Evolutionary conservation across 225 moss, liverwort and hornwort genomes (phyloP).

Genomic region (Polytrichum commune): DNA sequence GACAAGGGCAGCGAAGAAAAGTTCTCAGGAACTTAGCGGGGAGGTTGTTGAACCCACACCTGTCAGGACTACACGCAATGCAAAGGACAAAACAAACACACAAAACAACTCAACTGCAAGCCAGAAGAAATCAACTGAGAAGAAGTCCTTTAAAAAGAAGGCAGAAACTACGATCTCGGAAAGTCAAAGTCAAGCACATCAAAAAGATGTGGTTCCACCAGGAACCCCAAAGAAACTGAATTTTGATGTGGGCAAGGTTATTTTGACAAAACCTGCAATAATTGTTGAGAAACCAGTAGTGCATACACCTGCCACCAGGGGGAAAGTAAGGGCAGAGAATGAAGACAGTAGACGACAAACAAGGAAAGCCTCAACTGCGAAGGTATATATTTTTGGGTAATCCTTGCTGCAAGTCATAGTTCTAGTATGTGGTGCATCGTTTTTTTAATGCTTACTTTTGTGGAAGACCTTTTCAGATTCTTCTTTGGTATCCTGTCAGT

Average conservation of each 20-base stretch:
- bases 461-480: too few species aligned
- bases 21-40: slow-evolving; percentile 4
- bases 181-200: slow-evolving; percentile 12
- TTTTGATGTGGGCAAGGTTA: not conserved
- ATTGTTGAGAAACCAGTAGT: slow-evolving; percentile 7
- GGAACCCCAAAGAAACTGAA: slow-evolving; percentile 29
- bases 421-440: too few species aligned
- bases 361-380: slow-evolving; percentile 3
- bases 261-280: slow-evolving; percentile 10
- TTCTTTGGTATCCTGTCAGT: too few species aligned
- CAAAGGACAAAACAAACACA: not conserved
- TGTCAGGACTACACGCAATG: slow-evolving; percentile 9
- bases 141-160: slow-evolving; percentile 6
- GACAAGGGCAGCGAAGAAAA: slow-evolving; percentile 10
- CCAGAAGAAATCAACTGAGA: slow-evolving; percentile 9
- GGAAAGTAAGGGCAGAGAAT: slow-evolving; percentile 19
- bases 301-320: slow-evolving; percentile 4
- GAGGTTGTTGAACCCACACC: slow-evolving; percentile 7
- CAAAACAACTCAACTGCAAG: slow-evolving; percentile 8
- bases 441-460: too few species aligned
- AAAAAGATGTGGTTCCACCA: slow-evolving; percentile 20
- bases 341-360: slow-evolving; percentile 10
- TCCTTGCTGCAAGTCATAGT: too few species aligned
- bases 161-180: not conserved
- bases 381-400: not conserved